phyloP scores from a whole-genome alignment of 2,329 filamentous ascomycete genomes.

The Microcyclospora pomicola region DNA sequence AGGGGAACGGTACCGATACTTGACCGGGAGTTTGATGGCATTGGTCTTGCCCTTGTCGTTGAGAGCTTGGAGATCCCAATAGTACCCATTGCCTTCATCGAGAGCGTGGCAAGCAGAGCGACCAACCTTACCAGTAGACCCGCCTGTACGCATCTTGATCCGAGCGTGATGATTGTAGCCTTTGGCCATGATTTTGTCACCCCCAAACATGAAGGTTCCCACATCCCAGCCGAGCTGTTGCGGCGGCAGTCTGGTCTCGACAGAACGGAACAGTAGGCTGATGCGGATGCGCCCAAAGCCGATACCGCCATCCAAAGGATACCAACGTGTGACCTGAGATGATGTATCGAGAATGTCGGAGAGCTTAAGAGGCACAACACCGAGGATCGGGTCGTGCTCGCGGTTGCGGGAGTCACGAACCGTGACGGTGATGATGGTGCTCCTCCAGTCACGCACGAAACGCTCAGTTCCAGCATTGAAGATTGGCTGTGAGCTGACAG shows the following conservation, averaged over 20 bases:
- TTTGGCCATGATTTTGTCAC: conserved; percentile 51
- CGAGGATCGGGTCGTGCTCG: conserved; percentile 87
- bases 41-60: conserved; percentile 32
- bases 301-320: conserved; percentile 88
- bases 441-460: conserved; percentile 88
- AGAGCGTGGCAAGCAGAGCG: conserved; percentile 47
- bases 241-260: conserved; percentile 75
- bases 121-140: conserved; percentile 58
- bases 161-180: conserved; percentile 51
- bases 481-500: conserved; percentile 84
- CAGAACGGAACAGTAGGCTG: conserved; percentile 75
- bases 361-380: conserved; percentile 76
- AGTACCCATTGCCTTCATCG: conserved; percentile 45
- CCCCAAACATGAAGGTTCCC: conserved; percentile 80
- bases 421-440: conserved; percentile 69
- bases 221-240: conserved; percentile 86
- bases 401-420: conserved; percentile 80
- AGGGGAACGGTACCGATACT: conserved; percentile 78
- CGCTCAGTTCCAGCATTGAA: conserved; percentile 93
- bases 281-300: conserved; percentile 80
- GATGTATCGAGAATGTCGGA: conserved; percentile 77
- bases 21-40: conserved; percentile 62
- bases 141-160: conserved; percentile 69
- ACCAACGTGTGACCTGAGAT: conserved; percentile 82
- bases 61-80: conserved; percentile 38